A percentile compares a stretch with the other conserved stretches of the same genome.
Evolutionary conservation across 2,329 filamentous ascomycete species (phyloP).

Genomic region (Aspergillus costaricaensis): DNA sequence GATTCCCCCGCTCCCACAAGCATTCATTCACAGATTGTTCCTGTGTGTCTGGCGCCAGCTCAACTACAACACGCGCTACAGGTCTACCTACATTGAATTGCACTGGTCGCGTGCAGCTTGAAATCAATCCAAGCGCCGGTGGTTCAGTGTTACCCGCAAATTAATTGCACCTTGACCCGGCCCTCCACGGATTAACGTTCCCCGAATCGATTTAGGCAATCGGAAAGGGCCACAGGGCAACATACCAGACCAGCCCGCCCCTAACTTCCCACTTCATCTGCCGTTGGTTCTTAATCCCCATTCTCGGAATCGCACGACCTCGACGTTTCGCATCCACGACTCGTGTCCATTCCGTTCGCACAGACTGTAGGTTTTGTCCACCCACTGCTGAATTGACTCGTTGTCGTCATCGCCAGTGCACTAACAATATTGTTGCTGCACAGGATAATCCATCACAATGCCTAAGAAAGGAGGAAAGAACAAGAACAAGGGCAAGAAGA

Average conservation of each 20-base stretch:
- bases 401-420: constrained; percentile 16
- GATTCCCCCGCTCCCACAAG: not conserved
- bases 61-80: not conserved
- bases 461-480: constrained; percentile 38
- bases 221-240: constrained; percentile 22
- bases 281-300: constrained; percentile 7
- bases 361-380: constrained; percentile 17
- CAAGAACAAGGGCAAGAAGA: constrained; percentile 33
- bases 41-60: not conserved
- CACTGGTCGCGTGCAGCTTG: not conserved
- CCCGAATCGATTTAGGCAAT: constrained; percentile 23
- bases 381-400: not conserved
- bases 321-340: constrained; percentile 5
- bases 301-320: constrained; percentile 1
- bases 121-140: not conserved
- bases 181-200: constrained; percentile 27
- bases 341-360: not conserved
- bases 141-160: not conserved
- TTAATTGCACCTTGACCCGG: constrained; percentile 8
- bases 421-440: constrained; percentile 6
- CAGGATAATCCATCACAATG: constrained; percentile 27
- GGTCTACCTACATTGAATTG: not conserved
- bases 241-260: constrained; percentile 19
- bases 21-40: not conserved
- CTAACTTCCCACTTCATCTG: constrained; percentile 18